These are phyloP conservation scores for Macroventuria anomochaeta DNA, from an alignment of 2,329 filamentous ascomycete genomes.

Conservation along the genomic window DNA sequence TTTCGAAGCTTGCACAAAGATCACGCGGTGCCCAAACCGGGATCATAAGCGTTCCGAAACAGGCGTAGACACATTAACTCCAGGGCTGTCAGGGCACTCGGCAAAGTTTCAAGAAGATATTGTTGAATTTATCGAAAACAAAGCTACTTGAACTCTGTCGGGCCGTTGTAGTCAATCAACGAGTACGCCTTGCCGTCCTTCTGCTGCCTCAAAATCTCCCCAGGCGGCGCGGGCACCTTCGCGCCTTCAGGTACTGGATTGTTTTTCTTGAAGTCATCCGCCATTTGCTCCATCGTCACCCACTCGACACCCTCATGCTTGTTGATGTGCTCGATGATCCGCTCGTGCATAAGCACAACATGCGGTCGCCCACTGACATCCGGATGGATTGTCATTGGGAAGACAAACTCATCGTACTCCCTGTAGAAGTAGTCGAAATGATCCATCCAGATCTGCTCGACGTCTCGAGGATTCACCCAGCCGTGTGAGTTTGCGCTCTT, in stretches of 20 bases:
- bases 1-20: background rate
- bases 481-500: slow-evolving; percentile 68
- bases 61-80: no score
- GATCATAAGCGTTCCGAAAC: no score
- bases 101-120: no score
- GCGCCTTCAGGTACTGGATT: slow-evolving; percentile 64
- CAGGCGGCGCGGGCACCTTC: slow-evolving; percentile 63
- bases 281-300: slow-evolving; percentile 74
- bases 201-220: slow-evolving; percentile 58
- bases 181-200: slow-evolving; percentile 39
- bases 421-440: slow-evolving; percentile 77
- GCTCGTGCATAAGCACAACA: slow-evolving; percentile 74
- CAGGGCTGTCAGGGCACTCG: no score
- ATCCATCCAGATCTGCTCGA: slow-evolving; percentile 69
- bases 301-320: slow-evolving; percentile 67
- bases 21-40: background rate
- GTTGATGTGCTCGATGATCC: slow-evolving; percentile 73
- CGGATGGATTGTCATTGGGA: slow-evolving; percentile 78
- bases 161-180: slow-evolving; percentile 28
- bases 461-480: slow-evolving; percentile 60
- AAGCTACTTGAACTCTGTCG: slow-evolving; percentile 13
- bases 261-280: slow-evolving; percentile 73
- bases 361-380: slow-evolving; percentile 71
- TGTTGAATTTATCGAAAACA: no score
- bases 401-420: slow-evolving; percentile 77